Base-by-base conservation (phyloP, 2,329 filamentous ascomycete species). In the Stagonosporopsis vannaccii region DNA sequence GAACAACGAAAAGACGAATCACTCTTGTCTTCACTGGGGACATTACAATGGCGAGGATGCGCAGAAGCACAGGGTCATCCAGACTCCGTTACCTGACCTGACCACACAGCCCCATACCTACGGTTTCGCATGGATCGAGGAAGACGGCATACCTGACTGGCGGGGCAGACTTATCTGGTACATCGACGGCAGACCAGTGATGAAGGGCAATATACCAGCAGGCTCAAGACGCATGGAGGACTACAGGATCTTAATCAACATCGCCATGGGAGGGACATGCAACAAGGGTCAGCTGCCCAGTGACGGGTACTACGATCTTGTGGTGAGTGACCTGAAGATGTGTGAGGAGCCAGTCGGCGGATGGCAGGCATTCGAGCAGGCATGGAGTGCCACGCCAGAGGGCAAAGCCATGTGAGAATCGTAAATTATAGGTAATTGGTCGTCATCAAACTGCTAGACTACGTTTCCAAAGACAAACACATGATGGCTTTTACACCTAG, bases 221-320 rank as follows among this genome's bases (percentile, higher is more conserved):
- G 83, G 84, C 0, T 85, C 82, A 2, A 74, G 85, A 12, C 77
- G 80, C 6, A 78, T 87, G 72, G 79, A 81, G 51, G 84, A 87
- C 23, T 86, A 81, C 73, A 80, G 79, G 17, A 73, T 87, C 8
- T 71, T 87, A 56, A 78, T 87, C 17, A 87, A 87, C 55, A 78
- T 87, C n/a, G 85, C 85, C 1, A 86, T 87, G 81, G 85, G 85
- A 0, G 85, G 85, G 0, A 85, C 83, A 56, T 84, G 87, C 5
- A 86, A 84, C 60, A 71, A 78, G 15, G 84, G 83, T 0, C 79
- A 78, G 64, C 71, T 77, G 13, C 85, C 85, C 0, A 69, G 63
- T 0, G 80, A 86, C 60, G 85, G 85, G 0, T 70, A 75, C 20
- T 87, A 87, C 64, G 84, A 87, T 53, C 78, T 87, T 71, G 78